Percentiles rank a stretch among this genome's conserved stretches.
Evolutionary conservation across 176 grass and related monocot species (phyloP).

Genomic region (Musa schizocarpa): DNA sequence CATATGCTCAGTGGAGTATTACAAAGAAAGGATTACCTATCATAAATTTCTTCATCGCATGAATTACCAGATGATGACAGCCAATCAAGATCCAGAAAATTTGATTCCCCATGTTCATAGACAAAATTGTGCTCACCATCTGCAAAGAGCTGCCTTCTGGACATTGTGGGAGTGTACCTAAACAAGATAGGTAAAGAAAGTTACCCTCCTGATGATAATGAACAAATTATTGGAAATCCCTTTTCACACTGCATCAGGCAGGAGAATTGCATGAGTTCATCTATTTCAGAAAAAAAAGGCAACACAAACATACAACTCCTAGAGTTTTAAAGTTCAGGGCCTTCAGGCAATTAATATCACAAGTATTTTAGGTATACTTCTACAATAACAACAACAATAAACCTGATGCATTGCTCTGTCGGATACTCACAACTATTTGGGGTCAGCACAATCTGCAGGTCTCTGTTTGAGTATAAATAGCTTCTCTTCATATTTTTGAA

Average conservation of each 20-base stretch:
- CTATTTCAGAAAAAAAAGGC: too few species aligned
- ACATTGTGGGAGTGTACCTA: conserved; percentile 14
- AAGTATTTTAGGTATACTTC: not conserved
- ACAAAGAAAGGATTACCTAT: conserved; percentile 11
- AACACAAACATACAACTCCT: too few species aligned
- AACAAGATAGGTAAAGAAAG: not conserved
- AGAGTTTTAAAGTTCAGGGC: too few species aligned
- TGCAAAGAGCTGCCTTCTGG: conserved; percentile 11
- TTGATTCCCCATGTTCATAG: conserved; percentile 24
- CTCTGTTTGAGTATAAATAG: too few species aligned
- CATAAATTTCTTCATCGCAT: conserved; percentile 20
- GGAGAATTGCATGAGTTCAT: too few species aligned
- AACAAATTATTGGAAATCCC: too few species aligned
- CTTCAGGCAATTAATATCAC: not conserved
- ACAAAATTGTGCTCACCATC: conserved; percentile 13
- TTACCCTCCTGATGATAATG: not conserved
- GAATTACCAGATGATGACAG: conserved; percentile 27
- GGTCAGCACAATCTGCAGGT: too few species aligned
- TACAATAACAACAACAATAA: not conserved
- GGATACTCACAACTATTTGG: too few species aligned
- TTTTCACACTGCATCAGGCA: too few species aligned
- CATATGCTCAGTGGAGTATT: not conserved
- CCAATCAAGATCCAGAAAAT: conserved; percentile 24
- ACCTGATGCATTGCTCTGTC: too few species aligned
- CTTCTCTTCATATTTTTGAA: too few species aligned